Evolutionary conservation across 2,329 filamentous ascomycete genomes (phyloP), one percentile per base, ranked within the genome.

Genomic region (Pyrenophora seminiperda): DNA sequence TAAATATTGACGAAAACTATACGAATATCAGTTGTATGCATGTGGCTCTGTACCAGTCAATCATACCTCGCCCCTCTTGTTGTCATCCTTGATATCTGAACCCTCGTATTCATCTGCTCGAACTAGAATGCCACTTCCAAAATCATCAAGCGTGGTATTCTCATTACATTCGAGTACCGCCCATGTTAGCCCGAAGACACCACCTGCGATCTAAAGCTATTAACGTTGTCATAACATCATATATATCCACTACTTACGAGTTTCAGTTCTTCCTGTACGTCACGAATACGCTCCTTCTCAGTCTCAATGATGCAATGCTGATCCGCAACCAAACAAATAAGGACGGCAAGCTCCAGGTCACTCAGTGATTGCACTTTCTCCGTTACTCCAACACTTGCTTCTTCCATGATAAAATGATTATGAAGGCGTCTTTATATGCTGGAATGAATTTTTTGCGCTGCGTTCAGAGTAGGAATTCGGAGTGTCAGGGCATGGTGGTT

Each of bases 291-390:
- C 29, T 82, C 76, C 4, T 76, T 71, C 2, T 86, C 82, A 13
- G 90, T 89, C 73, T 91, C 88, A 66, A 97, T 85, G 62, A 97
- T 85, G 75, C 91, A 96, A 73, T 97, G 92, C 72, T 96, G 89
- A 59, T 87, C 83, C 52, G 87, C 85, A 55, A 91, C 81, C 42
- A 97, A 82, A 68, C 88, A 92, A 41, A 97, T 83, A 32, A 97
- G 81, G 11, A 89, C 77, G 18, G 93, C 94, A 52, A 97, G 83
- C 75, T 97, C 92, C 32, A 97, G 81, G 76, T 97, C 92, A 66
- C 87, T 89, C 56, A 97, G 80, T 61, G 84, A 82, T 67, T 92
- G 88, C 62, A 95, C 83, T 72, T 87, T 88, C 4, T 43, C 33
- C 5, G 44, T 40, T n/a, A 52, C 14, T 4, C 17, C 7, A n/a